Evolutionary conservation across 305 asterid species (phyloP), one percentile per base, ranked within the genome.

Genomic region (Solanum aculeatissimum): DNA sequence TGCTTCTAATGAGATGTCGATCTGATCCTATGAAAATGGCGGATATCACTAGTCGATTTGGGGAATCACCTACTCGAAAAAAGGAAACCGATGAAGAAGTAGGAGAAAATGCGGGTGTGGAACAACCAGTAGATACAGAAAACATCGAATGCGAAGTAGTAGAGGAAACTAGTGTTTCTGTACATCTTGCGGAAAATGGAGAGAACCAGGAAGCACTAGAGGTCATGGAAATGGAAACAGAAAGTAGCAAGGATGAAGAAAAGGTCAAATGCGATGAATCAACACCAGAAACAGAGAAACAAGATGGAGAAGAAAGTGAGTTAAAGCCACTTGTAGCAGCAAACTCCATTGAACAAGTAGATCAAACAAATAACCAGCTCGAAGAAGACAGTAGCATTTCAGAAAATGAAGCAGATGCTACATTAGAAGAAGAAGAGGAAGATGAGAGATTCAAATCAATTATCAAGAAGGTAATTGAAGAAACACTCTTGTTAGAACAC

Each of bases 21-120:
- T 91, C 93, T 85, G 93, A 91, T 86, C 92, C 93, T n/a, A 84
- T 84, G 84, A 87, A 89, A 82, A 87, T 91, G 88, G 89, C 90
- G 2, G 86, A 88, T 78, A 89, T 91, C 18, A 70, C 92, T 35
- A 89, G 86, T 86, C 85, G 89, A 16, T 85, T 85, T 32, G 93
- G 93, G 88, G 97, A 92, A 68, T 86, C 80, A 23, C 83, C 89
- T 15, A 85, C 89, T n/a, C 68, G 51, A 1, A 74, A 62, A 11
- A n/a, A n/a, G n/a, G 85, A 54, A 8, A 83, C 71, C 2, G 84
- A 85, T n/a, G 84, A 62, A 27, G 86, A 85, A 29, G 87, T 79
- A 1, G 89, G 84, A 29, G 72, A 75, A 4, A 45, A 7, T 77
- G 49, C 38, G 19, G 19, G 15, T 2, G 84, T 53, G 25, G 83